These are phyloP conservation scores for Triticum monococcum DNA, from an alignment of 176 grass and related monocot genomes.

Conservation along the genomic window DNA sequence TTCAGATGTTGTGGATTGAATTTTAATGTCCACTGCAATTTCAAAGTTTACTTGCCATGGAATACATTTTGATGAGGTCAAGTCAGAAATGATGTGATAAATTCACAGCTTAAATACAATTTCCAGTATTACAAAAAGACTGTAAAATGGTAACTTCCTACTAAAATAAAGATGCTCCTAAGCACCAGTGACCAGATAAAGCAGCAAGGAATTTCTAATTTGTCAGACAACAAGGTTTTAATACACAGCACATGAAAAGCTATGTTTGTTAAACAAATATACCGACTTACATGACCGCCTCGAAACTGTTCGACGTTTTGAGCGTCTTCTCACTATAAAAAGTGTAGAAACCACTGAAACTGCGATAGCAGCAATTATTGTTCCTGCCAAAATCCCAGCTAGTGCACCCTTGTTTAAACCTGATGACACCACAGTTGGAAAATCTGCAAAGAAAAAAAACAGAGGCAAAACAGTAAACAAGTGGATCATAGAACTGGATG, in stretches of 20 bases:
- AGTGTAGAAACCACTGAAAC: conserved; percentile 55
- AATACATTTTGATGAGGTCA: background rate
- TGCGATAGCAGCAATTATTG: conserved; percentile 48
- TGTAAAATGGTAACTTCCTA: background rate
- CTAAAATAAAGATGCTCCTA: background rate
- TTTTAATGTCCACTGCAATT: conserved; percentile 14
- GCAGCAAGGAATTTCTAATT: conserved; percentile 2
- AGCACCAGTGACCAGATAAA: background rate
- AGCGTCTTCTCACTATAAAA: conserved; percentile 67
- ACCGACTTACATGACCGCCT: conserved; percentile 67
- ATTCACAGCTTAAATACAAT: background rate
- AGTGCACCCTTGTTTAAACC: conserved; percentile 66
- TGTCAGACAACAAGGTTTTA: background rate
- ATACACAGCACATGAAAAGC: background rate
- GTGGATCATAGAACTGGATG: background rate
- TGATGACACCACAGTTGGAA: conserved; percentile 35
- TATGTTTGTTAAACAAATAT: conserved; percentile 12
- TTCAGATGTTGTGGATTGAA: conserved; percentile 36
- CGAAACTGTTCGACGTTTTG: conserved; percentile 30
- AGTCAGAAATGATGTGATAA: background rate
- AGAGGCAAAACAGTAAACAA: background rate
- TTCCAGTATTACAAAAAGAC: background rate
- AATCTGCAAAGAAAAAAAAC: conserved; percentile 28
- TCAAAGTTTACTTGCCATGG: background rate
- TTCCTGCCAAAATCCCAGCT: conserved; percentile 56